phyloP scores from a whole-genome alignment of 352 stramenopile genomes.

The Pythium vanterpoolii region DNA sequence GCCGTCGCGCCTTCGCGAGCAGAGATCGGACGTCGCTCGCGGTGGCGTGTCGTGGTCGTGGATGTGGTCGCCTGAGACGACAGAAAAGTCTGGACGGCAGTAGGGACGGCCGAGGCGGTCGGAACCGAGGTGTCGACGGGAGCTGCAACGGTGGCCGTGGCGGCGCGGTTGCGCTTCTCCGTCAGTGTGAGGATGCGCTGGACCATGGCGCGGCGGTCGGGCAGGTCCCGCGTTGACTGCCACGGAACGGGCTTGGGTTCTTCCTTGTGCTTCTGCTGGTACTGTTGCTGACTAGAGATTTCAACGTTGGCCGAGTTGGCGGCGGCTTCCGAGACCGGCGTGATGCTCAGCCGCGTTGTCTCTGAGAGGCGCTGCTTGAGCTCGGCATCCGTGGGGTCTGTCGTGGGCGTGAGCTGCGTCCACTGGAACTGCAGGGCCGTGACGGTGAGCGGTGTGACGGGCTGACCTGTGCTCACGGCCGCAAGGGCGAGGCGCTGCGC shows the following conservation, averaged over 20 bases:
- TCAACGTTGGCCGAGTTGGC: background rate
- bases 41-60: slow-evolving; percentile 1
- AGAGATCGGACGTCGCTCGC: slow-evolving; percentile 21
- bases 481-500: slow-evolving; percentile 6
- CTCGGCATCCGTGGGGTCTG: slow-evolving; percentile 19
- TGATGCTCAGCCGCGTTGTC: slow-evolving; percentile 13
- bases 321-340: slow-evolving; percentile 14
- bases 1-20: slow-evolving; percentile 26
- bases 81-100: slow-evolving; percentile 7
- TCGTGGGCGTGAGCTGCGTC: slow-evolving; percentile 15
- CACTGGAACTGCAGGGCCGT: slow-evolving; percentile 26
- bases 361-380: slow-evolving; percentile 22
- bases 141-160: background rate
- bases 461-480: slow-evolving; percentile 8
- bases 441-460: slow-evolving; percentile 22
- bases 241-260: slow-evolving; percentile 32
- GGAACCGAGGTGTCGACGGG: background rate
- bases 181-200: slow-evolving; percentile 70
- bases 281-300: background rate
- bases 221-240: slow-evolving; percentile 56
- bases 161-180: slow-evolving; percentile 20
- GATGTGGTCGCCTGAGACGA: background rate
- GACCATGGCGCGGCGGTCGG: slow-evolving; percentile 62
- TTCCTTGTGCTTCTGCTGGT: background rate
- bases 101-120: background rate